phyloP scores from a whole-genome alignment of 352 stramenopile species.

The Pythium rhizo-oryzae region DNA sequence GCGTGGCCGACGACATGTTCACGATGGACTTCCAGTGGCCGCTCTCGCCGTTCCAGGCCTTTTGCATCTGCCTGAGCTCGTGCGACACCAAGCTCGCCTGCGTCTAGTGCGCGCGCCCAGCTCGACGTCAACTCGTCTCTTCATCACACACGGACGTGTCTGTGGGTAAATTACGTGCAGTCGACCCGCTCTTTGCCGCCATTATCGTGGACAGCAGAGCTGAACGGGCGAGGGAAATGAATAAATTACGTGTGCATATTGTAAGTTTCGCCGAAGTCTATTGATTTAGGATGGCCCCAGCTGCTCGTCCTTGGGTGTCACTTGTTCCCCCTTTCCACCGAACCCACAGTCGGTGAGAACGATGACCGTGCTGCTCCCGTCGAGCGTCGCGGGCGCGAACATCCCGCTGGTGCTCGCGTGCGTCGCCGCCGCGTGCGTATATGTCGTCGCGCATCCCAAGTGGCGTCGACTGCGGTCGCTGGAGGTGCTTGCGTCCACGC shows the following conservation, averaged over 20 bases:
- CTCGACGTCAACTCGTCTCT: too few species aligned
- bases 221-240: constrained; percentile 6
- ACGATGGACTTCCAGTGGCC: constrained; percentile 92
- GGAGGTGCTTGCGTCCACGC: constrained; percentile 22
- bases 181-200: too few species aligned
- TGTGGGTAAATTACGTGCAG: constrained; percentile 23
- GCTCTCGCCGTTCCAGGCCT: constrained; percentile 86
- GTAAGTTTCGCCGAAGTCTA: constrained; percentile 11
- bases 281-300: constrained; percentile 9
- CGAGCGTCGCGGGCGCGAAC: constrained; percentile 67
- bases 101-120: constrained; percentile 42
- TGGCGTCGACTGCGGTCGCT: constrained; percentile 38
- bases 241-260: constrained; percentile 27
- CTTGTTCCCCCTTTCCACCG: neutral
- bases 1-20: constrained; percentile 90
- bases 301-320: neutral
- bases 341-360: neutral
- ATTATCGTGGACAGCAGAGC: neutral
- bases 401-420: constrained; percentile 57
- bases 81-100: constrained; percentile 90
- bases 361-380: constrained; percentile 76
- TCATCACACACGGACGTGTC: constrained; percentile 18
- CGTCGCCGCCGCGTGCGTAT: constrained; percentile 30
- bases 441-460: constrained; percentile 46
- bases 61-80: constrained; percentile 89